Evolutionary conservation across 306 rosid species (phyloP), one percentile per base, ranked within the genome.

Genomic region (Boehmeria nivea): DNA sequence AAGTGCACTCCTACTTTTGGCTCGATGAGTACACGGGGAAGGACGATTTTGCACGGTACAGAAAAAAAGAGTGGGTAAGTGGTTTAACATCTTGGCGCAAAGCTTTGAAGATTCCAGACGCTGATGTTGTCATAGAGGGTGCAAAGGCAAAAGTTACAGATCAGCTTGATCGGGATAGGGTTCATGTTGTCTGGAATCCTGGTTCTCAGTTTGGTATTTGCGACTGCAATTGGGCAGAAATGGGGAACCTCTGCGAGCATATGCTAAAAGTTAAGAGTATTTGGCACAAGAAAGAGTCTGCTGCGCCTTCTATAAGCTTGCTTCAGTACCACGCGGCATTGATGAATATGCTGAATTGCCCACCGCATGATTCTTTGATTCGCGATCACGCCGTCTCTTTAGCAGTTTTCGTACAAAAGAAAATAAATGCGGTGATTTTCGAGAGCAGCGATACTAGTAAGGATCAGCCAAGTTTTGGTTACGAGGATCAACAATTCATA

Each of bases 61-160:
- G 88, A 86, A 86, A 82, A 78, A 78, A 87, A 52, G 95, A 90
- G 75, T 82, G 95, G 95, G 63, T 61, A 50, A 84, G 87, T 63
- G 98, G 95, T 42, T 82, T 86, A 70, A 86, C 98, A 45, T 78
- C 89, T 51, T 87, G 94, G 98, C 88, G 85, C 72, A 78, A 80
- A 71, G 77, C 94, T 8, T 77, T 80, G 74, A 65, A 65, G 60
- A 86, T 90, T 63, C 81, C 84, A 34, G 91, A 90, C 54, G 38
- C 82, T 11, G 79, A 82, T 64, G 78, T 84, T 21, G 31, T 67
- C 59, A 44, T 86, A 68, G 88, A 84, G 70, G 84, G 76, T 63
- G 58, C 48, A 60, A 68, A 63, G 59, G 91, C 94, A 25, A 82
- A 76, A 70, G 88, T 90, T 27, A 64, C 61, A 1, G 83, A 84